phyloP scores from a whole-genome alignment of 23 red algal genomes.

The Gracilaria vermiculophylla region DNA sequence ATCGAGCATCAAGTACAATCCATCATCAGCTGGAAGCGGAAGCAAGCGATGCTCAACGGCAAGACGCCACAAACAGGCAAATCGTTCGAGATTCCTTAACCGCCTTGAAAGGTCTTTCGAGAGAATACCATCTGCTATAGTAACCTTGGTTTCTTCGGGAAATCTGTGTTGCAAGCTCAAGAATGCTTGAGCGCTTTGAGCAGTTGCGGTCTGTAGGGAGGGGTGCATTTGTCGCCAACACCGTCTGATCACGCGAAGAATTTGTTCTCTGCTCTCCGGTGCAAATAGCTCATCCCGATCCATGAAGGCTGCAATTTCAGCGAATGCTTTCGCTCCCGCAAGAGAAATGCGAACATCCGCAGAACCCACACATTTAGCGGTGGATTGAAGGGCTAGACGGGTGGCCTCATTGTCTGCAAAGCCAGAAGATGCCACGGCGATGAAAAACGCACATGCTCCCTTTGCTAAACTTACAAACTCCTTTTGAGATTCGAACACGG shows the following conservation, averaged over 20 bases:
- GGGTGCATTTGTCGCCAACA: constrained; percentile 70
- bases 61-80: constrained; percentile 68
- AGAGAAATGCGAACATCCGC: constrained; percentile 65
- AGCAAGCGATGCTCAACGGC: constrained; percentile 59
- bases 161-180: constrained; percentile 47
- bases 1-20: constrained; percentile 68
- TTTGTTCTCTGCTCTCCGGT: constrained; percentile 30
- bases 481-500: constrained; percentile 41
- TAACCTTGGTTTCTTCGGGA: constrained; percentile 51
- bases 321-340: constrained; percentile 55
- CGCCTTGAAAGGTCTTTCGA: constrained; percentile 44
- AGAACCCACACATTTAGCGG: constrained; percentile 52
- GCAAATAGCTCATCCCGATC: constrained; percentile 16
- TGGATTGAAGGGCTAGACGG: constrained; percentile 39
- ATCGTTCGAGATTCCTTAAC: constrained; percentile 60
- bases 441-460: constrained; percentile 63
- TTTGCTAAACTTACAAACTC: constrained; percentile 44
- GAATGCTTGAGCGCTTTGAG: constrained; percentile 64
- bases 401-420: constrained; percentile 27
- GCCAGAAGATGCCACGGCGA: background rate
- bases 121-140: constrained; percentile 63
- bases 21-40: constrained; percentile 61
- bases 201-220: constrained; percentile 61
- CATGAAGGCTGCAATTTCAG: constrained; percentile 27
- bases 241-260: constrained; percentile 42